Conservation (phyloP, 2,329 filamentous ascomycete species). For the Neonectria faginata region DNA sequence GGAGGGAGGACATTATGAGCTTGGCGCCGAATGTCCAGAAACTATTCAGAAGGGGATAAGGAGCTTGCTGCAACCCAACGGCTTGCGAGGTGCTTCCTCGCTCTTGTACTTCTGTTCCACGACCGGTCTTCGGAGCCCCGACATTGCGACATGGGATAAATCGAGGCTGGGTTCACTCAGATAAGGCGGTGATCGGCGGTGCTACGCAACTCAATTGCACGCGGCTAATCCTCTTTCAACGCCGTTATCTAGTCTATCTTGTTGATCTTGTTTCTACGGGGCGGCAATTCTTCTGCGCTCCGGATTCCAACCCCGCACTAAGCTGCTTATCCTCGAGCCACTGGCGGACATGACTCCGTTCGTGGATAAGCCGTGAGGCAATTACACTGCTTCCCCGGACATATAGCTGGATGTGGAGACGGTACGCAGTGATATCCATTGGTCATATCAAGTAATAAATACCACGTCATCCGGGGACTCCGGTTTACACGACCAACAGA, state of each 20-base stretch:
- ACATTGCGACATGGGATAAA: background rate
- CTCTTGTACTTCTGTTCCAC: background rate
- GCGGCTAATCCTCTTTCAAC: background rate
- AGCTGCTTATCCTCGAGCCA: background rate
- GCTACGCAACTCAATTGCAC: background rate
- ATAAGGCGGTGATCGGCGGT: background rate
- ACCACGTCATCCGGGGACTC: too few species aligned
- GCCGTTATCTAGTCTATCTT: background rate
- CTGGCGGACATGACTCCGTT: background rate
- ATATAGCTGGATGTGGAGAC: background rate
- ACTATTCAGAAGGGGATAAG: background rate
- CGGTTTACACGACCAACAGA: background rate
- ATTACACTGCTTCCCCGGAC: background rate
- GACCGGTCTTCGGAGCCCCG: background rate
- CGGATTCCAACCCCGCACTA: background rate
- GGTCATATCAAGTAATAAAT: background rate
- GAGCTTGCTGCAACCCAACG: background rate
- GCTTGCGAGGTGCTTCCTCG: background rate
- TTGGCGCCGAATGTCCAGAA: background rate
- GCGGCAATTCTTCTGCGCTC: background rate
- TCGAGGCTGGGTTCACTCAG: background rate
- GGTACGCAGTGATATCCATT: background rate
- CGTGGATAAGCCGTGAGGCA: background rate
- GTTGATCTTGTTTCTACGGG: background rate
- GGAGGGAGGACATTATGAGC: background rate